Evolutionary conservation across 371 early-diverging fungal species (phyloP).

Genomic region (Lichtheimia ornata): DNA sequence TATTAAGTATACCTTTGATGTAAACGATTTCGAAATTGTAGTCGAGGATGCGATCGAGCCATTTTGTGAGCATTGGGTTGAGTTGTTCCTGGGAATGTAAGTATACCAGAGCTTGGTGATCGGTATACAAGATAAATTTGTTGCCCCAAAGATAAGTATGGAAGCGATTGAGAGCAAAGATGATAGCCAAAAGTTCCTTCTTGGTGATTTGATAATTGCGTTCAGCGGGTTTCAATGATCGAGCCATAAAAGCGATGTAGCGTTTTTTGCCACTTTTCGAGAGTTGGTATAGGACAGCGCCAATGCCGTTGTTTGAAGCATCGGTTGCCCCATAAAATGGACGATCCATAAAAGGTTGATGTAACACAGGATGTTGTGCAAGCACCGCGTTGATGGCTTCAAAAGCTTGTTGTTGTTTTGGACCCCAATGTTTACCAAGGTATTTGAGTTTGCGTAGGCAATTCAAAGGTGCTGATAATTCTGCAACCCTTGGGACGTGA

Average conservation of each 20-base stretch:
- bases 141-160: constrained; percentile 32
- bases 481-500: constrained; percentile 19
- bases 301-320: constrained; percentile 41
- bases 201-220: constrained; percentile 7
- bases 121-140: constrained; percentile 20
- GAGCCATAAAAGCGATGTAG: constrained; percentile 24
- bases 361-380: not conserved
- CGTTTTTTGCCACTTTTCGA: not conserved
- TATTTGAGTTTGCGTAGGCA: constrained; percentile 11
- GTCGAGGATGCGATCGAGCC: constrained; percentile 26
- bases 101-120: constrained; percentile 21
- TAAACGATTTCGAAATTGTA: constrained; percentile 27
- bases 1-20: constrained; percentile 20
- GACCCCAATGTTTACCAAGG: constrained; percentile 7
- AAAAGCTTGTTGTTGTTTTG: constrained; percentile 11
- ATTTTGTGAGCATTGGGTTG: constrained; percentile 27
- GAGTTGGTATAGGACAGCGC: constrained; percentile 28
- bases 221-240: constrained; percentile 6
- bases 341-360: constrained; percentile 18
- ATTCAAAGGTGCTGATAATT: constrained; percentile 21
- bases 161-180: constrained; percentile 19
- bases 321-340: constrained; percentile 41
- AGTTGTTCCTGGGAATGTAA: constrained; percentile 21
- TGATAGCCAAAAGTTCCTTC: constrained; percentile 13
- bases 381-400: constrained; percentile 10